A percentile compares a stretch with the other conserved stretches of the same genome.
phyloP scores from a whole-genome alignment of 345 rosid species.

The Linum tenue region DNA sequence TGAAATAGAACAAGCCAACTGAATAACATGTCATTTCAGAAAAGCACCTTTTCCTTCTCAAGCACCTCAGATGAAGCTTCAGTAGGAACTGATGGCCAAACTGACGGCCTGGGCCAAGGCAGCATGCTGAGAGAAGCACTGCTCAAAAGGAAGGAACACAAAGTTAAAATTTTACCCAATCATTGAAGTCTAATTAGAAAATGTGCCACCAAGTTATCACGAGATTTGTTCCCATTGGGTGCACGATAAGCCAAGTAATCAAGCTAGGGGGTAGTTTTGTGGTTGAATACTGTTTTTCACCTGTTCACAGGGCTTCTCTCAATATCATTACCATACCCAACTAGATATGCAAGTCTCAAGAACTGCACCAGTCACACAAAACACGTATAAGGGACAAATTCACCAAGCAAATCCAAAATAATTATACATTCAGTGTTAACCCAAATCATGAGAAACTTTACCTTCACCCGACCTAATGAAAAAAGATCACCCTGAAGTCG shows the following conservation, averaged over 20 bases:
- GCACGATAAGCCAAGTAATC: constrained; percentile 3
- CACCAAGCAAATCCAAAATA: background rate
- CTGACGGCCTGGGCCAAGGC: constrained; percentile 93
- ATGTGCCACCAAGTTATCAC: background rate
- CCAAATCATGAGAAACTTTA: constrained; percentile 19
- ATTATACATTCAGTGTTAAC: background rate
- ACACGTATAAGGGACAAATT: background rate
- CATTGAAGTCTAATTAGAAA: background rate
- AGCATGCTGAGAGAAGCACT: constrained; percentile 98
- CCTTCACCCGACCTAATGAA: constrained; percentile 89
- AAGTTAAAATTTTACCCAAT: background rate
- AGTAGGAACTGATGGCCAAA: constrained; percentile 88
- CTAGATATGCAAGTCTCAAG: constrained; percentile 86
- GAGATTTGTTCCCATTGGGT: background rate
- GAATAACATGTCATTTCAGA: background rate
- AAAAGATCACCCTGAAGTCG: constrained; percentile 91
- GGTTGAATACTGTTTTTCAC: constrained; percentile 23
- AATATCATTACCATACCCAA: constrained; percentile 79
- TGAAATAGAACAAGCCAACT: background rate
- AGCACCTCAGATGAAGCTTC: constrained; percentile 79
- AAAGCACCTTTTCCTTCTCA: constrained; percentile 85
- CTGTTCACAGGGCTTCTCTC: constrained; percentile 97
- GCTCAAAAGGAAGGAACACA: constrained; percentile 27
- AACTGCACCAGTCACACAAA: constrained; percentile 49
- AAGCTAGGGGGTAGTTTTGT: constrained; percentile 2